phyloP scores from a whole-genome alignment of 1,284 basidiomycete genomes.

The Polyporus tsugae region DNA sequence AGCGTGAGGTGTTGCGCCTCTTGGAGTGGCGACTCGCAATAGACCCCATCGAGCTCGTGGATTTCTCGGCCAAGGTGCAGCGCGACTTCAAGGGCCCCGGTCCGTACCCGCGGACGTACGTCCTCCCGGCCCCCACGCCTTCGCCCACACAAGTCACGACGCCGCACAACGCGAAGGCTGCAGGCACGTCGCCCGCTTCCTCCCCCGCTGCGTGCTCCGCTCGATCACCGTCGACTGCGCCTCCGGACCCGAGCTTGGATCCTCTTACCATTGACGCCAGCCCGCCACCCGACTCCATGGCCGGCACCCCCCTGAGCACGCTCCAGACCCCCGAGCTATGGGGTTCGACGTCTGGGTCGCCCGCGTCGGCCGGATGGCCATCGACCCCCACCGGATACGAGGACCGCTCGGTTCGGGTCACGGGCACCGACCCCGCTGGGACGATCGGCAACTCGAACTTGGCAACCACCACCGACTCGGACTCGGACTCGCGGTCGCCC shows the following conservation, averaged over 20 bases:
- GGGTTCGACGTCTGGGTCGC: neutral
- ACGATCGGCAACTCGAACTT: neutral
- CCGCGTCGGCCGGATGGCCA: neutral
- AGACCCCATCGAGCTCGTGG: neutral
- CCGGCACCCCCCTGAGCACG: too few species aligned
- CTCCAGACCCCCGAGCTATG: neutral
- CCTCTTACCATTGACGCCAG: neutral
- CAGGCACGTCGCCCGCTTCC: too few species aligned
- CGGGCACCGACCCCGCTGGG: neutral
- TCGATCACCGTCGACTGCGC: neutral
- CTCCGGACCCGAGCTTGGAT: neutral
- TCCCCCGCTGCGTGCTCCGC: neutral
- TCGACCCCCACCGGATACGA: neutral
- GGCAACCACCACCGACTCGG: too few species aligned
- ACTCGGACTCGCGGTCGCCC: too few species aligned
- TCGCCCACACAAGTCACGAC: neutral
- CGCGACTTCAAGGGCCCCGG: conserved; percentile 3
- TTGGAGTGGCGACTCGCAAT: conserved; percentile 12
- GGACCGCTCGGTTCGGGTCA: neutral
- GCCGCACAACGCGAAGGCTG: too few species aligned
- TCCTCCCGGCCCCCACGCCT: neutral
- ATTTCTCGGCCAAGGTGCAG: neutral
- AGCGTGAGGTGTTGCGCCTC: conserved; percentile 12
- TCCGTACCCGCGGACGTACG: conserved; percentile 8
- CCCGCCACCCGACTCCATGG: neutral